Base-by-base conservation (phyloP, 2,329 filamentous ascomycete species). In the Claviceps maximensis region DNA sequence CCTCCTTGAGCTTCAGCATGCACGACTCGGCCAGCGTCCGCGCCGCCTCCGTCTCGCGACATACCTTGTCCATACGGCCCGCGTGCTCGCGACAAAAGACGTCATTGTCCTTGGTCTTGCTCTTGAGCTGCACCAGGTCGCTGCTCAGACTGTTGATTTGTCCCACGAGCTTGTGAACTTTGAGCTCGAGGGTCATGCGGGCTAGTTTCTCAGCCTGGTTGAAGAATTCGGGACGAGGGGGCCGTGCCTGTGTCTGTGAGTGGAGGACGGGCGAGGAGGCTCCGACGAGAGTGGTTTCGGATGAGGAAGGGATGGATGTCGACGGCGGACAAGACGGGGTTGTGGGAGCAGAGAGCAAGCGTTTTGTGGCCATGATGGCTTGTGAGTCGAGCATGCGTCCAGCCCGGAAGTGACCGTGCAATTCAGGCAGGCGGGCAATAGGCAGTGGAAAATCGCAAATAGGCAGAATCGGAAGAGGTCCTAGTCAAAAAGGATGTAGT, bases 101-200 rank as follows among this genome's bases (percentile, higher is more conserved):
- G 19, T 60, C 58, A 38, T 70, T 61, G 9, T 62, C 53, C 8
- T 57, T 55, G 2, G 63, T 67, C 17, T 52, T 51, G 7, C 40
- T 17, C 8, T 63, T 60, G 7, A 70, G 62, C 19, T 54, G 52
- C 7, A 52, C 54, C 29, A 70, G 53, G 10, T 68, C 62, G 2
- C 56, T 56, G 51, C 68, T 62, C 2, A 69, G 61, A 3, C 60
- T 58, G 44, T 63, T 59, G 1, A 63, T 62, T 48, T 65, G 62
- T 23, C 53, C 52, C 29, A 54, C 50, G 25, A 70, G 55, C 33
- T 59, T 54, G 40, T 63, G 65, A 38, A 70, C 55, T 54, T 62
- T 65, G 51, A 70, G 63, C 57, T 70, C 68, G n/a, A 65, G 57
- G 6, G 64, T 69, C 64, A 70, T 69, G 44, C 56, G 60, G 5